These are phyloP conservation scores for Elsinoe perseae DNA, from an alignment of 2,329 filamentous ascomycete genomes.

Conservation along the genomic window DNA sequence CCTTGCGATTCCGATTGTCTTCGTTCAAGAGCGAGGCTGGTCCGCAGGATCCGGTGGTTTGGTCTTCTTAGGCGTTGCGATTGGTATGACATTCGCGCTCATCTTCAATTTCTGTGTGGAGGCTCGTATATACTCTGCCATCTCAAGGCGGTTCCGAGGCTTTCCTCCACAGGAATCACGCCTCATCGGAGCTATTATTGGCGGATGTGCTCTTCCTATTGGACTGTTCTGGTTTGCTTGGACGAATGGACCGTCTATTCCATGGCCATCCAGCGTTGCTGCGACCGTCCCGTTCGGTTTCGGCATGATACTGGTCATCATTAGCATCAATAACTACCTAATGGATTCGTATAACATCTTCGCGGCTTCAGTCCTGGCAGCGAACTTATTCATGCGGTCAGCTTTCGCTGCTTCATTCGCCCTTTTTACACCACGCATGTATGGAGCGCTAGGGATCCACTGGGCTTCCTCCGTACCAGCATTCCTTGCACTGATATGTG, in stretches of 20 bases:
- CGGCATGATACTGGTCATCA: slow-evolving; percentile 58
- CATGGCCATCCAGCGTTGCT: slow-evolving; percentile 48
- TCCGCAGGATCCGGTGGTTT: slow-evolving; percentile 52
- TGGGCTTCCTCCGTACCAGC: slow-evolving; percentile 69
- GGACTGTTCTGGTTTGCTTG: slow-evolving; percentile 63
- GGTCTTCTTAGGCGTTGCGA: slow-evolving; percentile 59
- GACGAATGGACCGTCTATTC: slow-evolving; percentile 52
- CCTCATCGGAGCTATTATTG: slow-evolving; percentile 54
- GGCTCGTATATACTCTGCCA: slow-evolving; percentile 41
- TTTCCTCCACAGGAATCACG: slow-evolving; percentile 60
- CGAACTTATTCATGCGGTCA: slow-evolving; percentile 72
- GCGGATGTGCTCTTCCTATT: slow-evolving; percentile 53
- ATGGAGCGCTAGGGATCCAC: slow-evolving; percentile 52
- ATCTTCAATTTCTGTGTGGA: slow-evolving; percentile 48
- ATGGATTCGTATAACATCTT: slow-evolving; percentile 64
- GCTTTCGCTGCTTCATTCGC: slow-evolving; percentile 72
- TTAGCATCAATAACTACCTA: slow-evolving; percentile 58
- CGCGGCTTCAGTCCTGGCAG: slow-evolving; percentile 66
- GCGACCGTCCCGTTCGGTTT: slow-evolving; percentile 49
- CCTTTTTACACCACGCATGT: slow-evolving; percentile 64
- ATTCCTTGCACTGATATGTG: slow-evolving; percentile 63
- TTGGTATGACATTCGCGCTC: slow-evolving; percentile 57
- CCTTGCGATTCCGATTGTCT: slow-evolving; percentile 51
- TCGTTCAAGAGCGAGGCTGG: slow-evolving; percentile 53
- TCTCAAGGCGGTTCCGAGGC: slow-evolving; percentile 42